Percentiles rank a stretch among this genome's conserved stretches.
phyloP scores from a whole-genome alignment of 1,139 yeast genomes.

The Debaryomyces fabryi region DNA sequence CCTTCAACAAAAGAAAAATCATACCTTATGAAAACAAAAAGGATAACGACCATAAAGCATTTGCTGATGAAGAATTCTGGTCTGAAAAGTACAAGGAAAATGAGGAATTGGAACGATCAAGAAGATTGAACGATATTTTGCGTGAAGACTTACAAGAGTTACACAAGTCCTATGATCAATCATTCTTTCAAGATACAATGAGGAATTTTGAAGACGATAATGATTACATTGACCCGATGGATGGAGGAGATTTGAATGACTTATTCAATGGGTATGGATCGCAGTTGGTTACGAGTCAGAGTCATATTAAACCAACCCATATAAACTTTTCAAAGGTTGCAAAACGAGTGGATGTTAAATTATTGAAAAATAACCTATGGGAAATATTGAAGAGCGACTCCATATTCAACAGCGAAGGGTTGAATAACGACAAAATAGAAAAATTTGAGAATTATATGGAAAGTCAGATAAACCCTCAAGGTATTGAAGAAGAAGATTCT shows the following conservation, averaged over 20 bases:
- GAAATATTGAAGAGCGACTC: constrained; percentile 19
- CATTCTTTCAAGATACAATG: constrained; percentile 15
- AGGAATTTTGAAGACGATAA: constrained; percentile 5
- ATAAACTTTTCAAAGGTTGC: constrained; percentile 79
- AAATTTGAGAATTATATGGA: constrained; percentile 6
- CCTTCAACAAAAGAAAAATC: constrained; percentile 44
- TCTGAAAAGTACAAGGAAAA: constrained; percentile 13
- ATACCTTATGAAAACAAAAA: constrained; percentile 1
- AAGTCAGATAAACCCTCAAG: constrained; percentile 1
- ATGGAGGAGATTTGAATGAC: constrained; percentile 1
- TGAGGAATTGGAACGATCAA: constrained; percentile 16
- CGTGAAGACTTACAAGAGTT: constrained; percentile 21
- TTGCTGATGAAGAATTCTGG: constrained; percentile 16
- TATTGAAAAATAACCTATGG: constrained; percentile 84
- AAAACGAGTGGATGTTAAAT: constrained; percentile 79
- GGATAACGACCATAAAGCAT: not conserved
- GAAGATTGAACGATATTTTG: constrained; percentile 18
- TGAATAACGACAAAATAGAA: constrained; percentile 24
- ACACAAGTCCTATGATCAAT: constrained; percentile 16
- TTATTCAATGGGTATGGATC: constrained; percentile 1
- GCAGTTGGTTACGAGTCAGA: constrained; percentile 35
- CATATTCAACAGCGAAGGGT: constrained; percentile 24
- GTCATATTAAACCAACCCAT: constrained; percentile 56
- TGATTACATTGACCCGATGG: constrained; percentile 10
- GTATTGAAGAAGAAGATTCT: constrained; percentile 12